These are phyloP conservation scores for Terana coerulea DNA, from an alignment of 768 basidiomycete species.

Conservation along the genomic window DNA sequence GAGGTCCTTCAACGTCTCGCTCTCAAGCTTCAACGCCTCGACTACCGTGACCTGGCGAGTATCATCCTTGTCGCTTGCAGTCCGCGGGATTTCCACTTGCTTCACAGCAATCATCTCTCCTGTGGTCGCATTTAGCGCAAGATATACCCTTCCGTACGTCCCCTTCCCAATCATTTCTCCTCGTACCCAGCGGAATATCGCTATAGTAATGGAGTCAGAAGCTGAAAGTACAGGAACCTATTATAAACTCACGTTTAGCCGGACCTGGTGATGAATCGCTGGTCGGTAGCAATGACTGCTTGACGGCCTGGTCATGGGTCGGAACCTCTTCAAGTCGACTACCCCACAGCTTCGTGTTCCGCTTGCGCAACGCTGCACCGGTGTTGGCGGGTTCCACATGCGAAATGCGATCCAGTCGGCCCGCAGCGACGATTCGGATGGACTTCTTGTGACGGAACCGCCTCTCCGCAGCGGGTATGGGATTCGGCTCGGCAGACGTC, in stretches of 20 bases:
- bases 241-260: slow-evolving; percentile 53
- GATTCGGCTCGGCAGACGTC: slow-evolving; percentile 51
- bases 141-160: slow-evolving; percentile 94
- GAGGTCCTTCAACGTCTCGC: slow-evolving; percentile 92
- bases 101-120: slow-evolving; percentile 99
- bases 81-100: slow-evolving; percentile 94
- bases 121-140: slow-evolving; percentile 92
- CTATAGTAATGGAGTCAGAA: slow-evolving; percentile 31
- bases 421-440: slow-evolving; percentile 88
- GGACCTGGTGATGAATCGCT: slow-evolving; percentile 23
- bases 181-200: slow-evolving; percentile 97
- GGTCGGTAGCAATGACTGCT: slow-evolving; percentile 41
- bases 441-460: slow-evolving; percentile 75
- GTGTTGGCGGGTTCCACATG: slow-evolving; percentile 44
- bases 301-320: slow-evolving; percentile 54
- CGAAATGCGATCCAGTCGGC: slow-evolving; percentile 69
- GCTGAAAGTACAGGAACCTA: slow-evolving; percentile 3
- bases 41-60: slow-evolving; percentile 80
- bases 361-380: slow-evolving; percentile 59
- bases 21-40: slow-evolving; percentile 91
- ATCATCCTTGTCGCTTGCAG: slow-evolving; percentile 88
- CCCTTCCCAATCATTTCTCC: slow-evolving; percentile 97
- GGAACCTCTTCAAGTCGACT: slow-evolving; percentile 91
- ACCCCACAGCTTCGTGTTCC: slow-evolving; percentile 96
- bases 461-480: slow-evolving; percentile 37